Evolutionary conservation across 176 grass and related monocot genomes (phyloP), one percentile per base, ranked within the genome.

Genomic region (Ampelocalamus luodianensis): DNA sequence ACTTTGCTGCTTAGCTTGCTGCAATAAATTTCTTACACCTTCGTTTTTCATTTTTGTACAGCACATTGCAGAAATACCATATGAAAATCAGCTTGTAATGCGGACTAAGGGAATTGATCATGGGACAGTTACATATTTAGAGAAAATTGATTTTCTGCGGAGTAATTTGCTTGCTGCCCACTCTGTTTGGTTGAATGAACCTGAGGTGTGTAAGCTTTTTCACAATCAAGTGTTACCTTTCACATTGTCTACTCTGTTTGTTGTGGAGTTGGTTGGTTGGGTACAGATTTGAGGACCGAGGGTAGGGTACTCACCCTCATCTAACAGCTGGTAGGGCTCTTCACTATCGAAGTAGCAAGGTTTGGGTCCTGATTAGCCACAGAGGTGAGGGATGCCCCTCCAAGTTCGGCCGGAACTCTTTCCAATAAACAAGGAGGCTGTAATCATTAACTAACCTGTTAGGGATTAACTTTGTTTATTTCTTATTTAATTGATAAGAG

Each of bases 11-110:
- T 15, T 24, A 27, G 15, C 43, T 68, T 69, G 12, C 40, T 76
- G 5, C 7, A 51, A 8, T 51, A 74, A 60, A 44, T 71, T 68
- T 32, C 64, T 77, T 37, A 45, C 37, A 37, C 10, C 14, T 64
- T 59, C 48, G 20, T 32, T 60, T 88, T 88, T 70, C 16, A 29
- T 55, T 66, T 86, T 87, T 88, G 5, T 88, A 6, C 76, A 97
- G 95, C 95, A 98, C 75, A 82, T 98, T 80, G 93, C 93, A 79
- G 95, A 98, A 88, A 98, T 93, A 85, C 93, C 91, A 9, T 95
- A 98, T 61, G 93, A 98, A 91, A 98, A 98, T 90, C 76, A 95
- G 56, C 81, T 93, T 85, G 71, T 98, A 72, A 46, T 67, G 82
- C 90, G 3, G 39, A 90, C 76, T 10, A 98, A 94, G 86, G 91